Evolutionary conservation across 257 asterid species (phyloP).

Genomic region (Capsicum rhomboideum): DNA sequence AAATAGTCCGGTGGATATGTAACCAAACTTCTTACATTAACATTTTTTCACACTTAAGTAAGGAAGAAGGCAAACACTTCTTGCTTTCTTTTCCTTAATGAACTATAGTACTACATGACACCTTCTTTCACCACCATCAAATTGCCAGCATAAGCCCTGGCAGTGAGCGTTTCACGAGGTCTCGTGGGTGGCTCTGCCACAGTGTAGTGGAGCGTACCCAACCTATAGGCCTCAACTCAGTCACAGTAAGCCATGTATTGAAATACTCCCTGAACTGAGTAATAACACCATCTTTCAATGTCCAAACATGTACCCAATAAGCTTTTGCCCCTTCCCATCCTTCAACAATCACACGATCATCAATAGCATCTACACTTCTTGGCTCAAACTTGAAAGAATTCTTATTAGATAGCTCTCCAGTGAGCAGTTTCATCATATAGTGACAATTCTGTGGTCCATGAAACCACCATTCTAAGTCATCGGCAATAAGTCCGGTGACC

Average conservation of each 20-base stretch:
- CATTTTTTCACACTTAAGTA: neutral
- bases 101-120: neutral
- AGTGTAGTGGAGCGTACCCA: constrained; percentile 33
- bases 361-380: constrained; percentile 49
- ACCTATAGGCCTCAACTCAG: constrained; percentile 38
- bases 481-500: constrained; percentile 25
- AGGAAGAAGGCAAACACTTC: neutral
- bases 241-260: constrained; percentile 88
- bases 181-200: constrained; percentile 94
- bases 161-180: constrained; percentile 54
- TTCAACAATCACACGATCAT: constrained; percentile 66
- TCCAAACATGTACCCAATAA: constrained; percentile 96
- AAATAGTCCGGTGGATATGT: neutral
- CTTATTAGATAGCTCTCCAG: constrained; percentile 37
- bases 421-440: constrained; percentile 87
- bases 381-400: constrained; percentile 60
- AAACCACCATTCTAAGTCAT: constrained; percentile 93
- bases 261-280: constrained; percentile 84
- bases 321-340: constrained; percentile 84
- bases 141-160: constrained; percentile 82
- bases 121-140: constrained; percentile 5
- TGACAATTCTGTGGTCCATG: constrained; percentile 92
- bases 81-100: neutral
- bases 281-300: constrained; percentile 52
- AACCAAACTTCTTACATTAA: neutral